Base-by-base conservation (phyloP, 345 rosid species). In the Boechera divaricarpa region DNA sequence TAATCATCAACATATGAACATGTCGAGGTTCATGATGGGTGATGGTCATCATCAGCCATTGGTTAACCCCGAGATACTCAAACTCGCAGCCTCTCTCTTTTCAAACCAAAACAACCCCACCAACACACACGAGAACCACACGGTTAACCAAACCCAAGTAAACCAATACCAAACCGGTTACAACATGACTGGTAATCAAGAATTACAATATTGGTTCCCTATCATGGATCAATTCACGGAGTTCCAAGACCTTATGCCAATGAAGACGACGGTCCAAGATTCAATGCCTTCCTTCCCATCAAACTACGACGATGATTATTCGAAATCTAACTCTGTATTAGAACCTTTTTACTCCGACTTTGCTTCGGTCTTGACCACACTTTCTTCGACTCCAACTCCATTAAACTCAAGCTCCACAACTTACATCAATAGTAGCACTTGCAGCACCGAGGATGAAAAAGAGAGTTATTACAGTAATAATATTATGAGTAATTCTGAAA, bases 371-470 rank as follows among this genome's bases (percentile, higher is more conserved):
- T 67, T 85, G 36, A 67, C 90, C 13, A 80, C 89, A n/a, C 82
- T 87, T 52, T 80, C 89, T 11, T 80, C 90, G 0, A 85, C 77
- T 67, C 84, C 88, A 13, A 84, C 86, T 74, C 87, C 87, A 10
- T 62, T 90, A 84, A 84, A 84, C 73, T 85, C 91, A n/a, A 82
- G 88, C 7, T 78, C 85, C 33, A 54, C 71, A 1, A 78, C 85
- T 28, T 73, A 67, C 24, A 63, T 77, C 44, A 83, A 78, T 80
- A 79, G 84, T 78, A 85, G 81, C 78, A 82, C 68, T 44, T 79
- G 83, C 39, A 47, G 85, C 76, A 71, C 80, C 38, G 91, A 88
- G 66, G 95, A 90, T 69, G 97, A 88, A 67, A 88, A 81, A 75
- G 89, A 87, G 53, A 77, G 85, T 64, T 82, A 82, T 52, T 81